phyloP scores from a whole-genome alignment of 164 flowering plant genomes.

The Tetrastigma voinierianum region DNA sequence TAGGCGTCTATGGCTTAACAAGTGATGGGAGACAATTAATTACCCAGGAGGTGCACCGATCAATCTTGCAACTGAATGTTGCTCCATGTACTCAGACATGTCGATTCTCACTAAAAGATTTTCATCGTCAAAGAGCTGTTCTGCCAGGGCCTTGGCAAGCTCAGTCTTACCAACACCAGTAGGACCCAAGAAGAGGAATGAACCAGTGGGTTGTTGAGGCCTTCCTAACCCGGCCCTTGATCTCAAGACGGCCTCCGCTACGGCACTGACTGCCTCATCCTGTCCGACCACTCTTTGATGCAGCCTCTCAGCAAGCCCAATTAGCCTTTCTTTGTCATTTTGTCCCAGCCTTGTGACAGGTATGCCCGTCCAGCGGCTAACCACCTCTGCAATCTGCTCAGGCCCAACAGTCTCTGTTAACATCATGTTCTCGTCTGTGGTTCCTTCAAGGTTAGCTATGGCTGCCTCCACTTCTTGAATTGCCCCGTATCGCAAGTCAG shows the following conservation, averaged over 20 bases:
- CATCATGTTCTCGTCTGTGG: constrained; percentile 56
- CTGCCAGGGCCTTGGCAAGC: constrained; percentile 92
- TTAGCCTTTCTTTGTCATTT: constrained; percentile 70
- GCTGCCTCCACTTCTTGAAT: constrained; percentile 76
- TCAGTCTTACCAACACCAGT: constrained; percentile 98
- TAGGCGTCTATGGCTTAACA: not conserved
- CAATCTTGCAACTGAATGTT: constrained; percentile 81
- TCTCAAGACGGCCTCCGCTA: constrained; percentile 85
- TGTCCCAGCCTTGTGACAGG: constrained; percentile 84
- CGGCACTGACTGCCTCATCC: constrained; percentile 72
- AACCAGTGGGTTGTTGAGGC: constrained; percentile 86
- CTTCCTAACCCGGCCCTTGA: constrained; percentile 74
- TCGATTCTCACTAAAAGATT: constrained; percentile 76
- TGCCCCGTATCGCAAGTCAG: constrained; percentile 72
- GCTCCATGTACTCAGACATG: constrained; percentile 98
- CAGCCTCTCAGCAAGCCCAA: constrained; percentile 82
- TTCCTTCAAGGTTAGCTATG: constrained; percentile 61
- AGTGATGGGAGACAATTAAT: not conserved
- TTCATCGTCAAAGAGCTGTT: constrained; percentile 91
- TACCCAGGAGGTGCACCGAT: constrained; percentile 99
- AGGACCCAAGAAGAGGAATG: constrained; percentile 85
- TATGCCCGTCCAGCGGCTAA: constrained; percentile 96
- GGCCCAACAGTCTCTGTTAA: constrained; percentile 83
- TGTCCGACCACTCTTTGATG: constrained; percentile 91
- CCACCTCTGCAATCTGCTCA: constrained; percentile 89